phyloP scores from a whole-genome alignment of 2,329 filamentous ascomycete species.

The Calcarisporium arbuscula region DNA sequence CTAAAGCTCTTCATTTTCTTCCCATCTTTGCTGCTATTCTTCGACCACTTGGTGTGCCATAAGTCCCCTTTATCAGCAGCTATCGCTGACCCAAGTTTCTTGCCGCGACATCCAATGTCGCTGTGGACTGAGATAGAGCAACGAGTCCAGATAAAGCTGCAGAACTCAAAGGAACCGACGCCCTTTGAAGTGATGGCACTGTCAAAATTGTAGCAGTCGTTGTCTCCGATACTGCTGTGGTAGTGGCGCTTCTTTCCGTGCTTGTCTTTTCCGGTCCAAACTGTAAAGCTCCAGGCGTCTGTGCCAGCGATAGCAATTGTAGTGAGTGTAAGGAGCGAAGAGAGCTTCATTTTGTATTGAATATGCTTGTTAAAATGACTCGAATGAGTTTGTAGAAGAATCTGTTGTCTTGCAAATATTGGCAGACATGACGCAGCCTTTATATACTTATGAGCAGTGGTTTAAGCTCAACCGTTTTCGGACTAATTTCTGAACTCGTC shows the following conservation, averaged over 20 bases:
- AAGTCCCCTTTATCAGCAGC: background rate
- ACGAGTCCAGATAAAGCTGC: constrained; percentile 2
- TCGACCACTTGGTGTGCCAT: no score
- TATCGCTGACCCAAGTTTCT: constrained; percentile 2
- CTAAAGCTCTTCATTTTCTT: constrained; percentile 6
- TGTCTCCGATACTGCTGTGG: constrained; percentile 2
- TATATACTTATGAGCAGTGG: no score
- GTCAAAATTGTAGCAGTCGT: constrained; percentile 6
- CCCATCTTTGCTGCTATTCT: constrained; percentile 3
- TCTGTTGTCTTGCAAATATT: no score
- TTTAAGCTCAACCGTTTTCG: no score
- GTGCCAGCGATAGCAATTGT: constrained; percentile 2
- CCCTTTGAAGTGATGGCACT: constrained; percentile 3
- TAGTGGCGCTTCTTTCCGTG: constrained; percentile 3
- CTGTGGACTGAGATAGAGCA: constrained; percentile 2
- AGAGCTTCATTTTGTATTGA: background rate
- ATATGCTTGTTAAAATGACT: no score
- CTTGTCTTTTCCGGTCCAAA: constrained; percentile 5
- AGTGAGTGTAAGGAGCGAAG: constrained; percentile 1
- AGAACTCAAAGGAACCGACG: constrained; percentile 4
- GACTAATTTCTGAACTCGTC: no score
- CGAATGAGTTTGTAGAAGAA: no score
- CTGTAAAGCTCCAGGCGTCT: constrained; percentile 8
- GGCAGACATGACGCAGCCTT: no score
- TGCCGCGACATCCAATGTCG: constrained; percentile 3